Evolutionary conservation across 1,139 yeast genomes (phyloP).

Genomic region (Candida labiduridarum): DNA sequence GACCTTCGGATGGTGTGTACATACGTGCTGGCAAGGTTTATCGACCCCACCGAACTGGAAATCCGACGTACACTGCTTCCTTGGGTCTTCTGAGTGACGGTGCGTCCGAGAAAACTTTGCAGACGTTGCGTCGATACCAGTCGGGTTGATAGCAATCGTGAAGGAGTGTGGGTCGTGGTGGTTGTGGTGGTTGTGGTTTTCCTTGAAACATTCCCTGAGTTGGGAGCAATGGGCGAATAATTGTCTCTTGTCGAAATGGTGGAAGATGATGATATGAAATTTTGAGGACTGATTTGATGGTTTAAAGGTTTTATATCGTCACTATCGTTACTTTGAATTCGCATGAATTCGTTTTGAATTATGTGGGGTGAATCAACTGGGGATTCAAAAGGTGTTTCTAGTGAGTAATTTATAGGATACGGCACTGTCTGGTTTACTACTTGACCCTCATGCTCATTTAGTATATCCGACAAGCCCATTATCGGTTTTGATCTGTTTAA

Average conservation of each 20-base stretch:
- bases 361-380: slow-evolving; percentile 11
- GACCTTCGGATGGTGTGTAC: slow-evolving; percentile 54
- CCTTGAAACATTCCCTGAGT: neutral
- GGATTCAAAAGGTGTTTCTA: slow-evolving; percentile 12
- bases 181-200: neutral
- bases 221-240: neutral
- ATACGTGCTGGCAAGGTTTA: slow-evolving; percentile 36
- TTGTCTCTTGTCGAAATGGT: neutral
- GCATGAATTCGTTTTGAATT: slow-evolving; percentile 12
- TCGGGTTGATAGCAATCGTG: slow-evolving; percentile 2
- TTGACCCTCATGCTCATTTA: neutral
- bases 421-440: slow-evolving; percentile 6
- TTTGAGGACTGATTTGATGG: neutral
- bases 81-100: slow-evolving; percentile 5
- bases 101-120: slow-evolving; percentile 3
- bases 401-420: slow-evolving; percentile 9
- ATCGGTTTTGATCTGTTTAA: slow-evolving; percentile 9
- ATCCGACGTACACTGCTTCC: slow-evolving; percentile 22
- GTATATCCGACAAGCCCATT: slow-evolving; percentile 8
- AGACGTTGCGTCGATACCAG: slow-evolving; percentile 3
- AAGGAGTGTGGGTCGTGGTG: neutral
- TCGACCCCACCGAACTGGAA: slow-evolving; percentile 40
- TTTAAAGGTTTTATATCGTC: neutral
- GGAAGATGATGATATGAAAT: slow-evolving; percentile 1
- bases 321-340: slow-evolving; percentile 4